These are phyloP conservation scores for Penicillium cataractarum DNA, from an alignment of 495 filamentous ascomycete genomes.

Conservation along the genomic window DNA sequence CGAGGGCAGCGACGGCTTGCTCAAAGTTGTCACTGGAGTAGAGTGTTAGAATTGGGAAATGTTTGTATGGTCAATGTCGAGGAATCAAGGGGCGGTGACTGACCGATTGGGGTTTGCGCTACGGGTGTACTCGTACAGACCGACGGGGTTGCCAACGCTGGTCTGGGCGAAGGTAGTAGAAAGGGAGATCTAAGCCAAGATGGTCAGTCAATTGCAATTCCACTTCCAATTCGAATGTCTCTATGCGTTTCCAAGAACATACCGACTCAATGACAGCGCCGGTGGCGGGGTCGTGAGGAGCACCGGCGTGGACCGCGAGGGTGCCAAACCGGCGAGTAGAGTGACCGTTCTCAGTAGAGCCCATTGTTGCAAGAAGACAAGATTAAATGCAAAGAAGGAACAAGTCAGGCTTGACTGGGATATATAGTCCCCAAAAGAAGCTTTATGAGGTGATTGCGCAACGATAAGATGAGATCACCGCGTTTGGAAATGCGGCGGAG, in stretches of 20 bases:
- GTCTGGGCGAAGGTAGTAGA: slow-evolving; percentile 93
- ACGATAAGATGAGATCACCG: slow-evolving; percentile 30
- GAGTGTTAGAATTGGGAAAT: not conserved
- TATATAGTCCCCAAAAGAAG: not conserved
- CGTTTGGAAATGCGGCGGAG: slow-evolving; percentile 13
- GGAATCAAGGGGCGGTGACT: slow-evolving; percentile 16
- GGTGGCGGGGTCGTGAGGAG: slow-evolving; percentile 85
- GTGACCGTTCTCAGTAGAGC: slow-evolving; percentile 35
- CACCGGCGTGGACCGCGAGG: slow-evolving; percentile 89
- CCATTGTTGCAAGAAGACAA: slow-evolving; percentile 19
- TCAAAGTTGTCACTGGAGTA: slow-evolving; percentile 79
- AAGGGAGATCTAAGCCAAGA: slow-evolving; percentile 72
- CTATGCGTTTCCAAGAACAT: slow-evolving; percentile 23
- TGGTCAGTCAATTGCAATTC: slow-evolving; percentile 15
- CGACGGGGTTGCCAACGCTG: slow-evolving; percentile 81
- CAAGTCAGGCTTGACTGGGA: not conserved
- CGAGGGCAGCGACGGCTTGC: slow-evolving; percentile 83
- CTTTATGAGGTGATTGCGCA: slow-evolving; percentile 21
- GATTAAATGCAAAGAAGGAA: slow-evolving; percentile 4
- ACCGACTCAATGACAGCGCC: slow-evolving; percentile 93
- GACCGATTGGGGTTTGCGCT: slow-evolving; percentile 90
- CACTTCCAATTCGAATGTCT: not conserved
- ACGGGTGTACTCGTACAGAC: slow-evolving; percentile 86
- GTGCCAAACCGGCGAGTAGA: slow-evolving; percentile 76
- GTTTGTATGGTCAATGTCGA: too few species aligned